Percentiles rank a stretch among this genome's conserved stretches.
phyloP scores from a whole-genome alignment of 2,329 filamentous ascomycete genomes.

The Westerdykella aurantiaca region DNA sequence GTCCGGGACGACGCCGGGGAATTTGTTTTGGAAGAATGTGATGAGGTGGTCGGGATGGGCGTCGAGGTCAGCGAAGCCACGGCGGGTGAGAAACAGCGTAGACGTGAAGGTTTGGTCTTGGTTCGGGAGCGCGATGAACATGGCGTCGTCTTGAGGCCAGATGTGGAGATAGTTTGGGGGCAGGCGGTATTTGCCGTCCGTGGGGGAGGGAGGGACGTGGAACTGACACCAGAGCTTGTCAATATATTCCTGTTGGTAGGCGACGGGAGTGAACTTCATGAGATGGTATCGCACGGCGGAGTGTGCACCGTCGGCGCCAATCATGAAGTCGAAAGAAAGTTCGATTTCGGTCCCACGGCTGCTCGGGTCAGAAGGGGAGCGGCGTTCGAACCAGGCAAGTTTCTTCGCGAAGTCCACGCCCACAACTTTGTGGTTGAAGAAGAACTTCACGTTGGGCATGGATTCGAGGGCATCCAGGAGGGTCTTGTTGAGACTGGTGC shows the following conservation, averaged over 20 bases:
- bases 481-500: slow-evolving; percentile 73
- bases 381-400: slow-evolving; percentile 79
- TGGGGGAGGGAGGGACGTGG: slow-evolving; percentile 56
- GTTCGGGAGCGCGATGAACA: slow-evolving; percentile 97
- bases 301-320: slow-evolving; percentile 92
- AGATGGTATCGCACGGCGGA: slow-evolving; percentile 85
- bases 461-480: slow-evolving; percentile 77
- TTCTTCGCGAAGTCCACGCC: slow-evolving; percentile 76
- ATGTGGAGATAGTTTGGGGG: slow-evolving; percentile 94
- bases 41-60: slow-evolving; percentile 52
- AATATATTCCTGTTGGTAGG: slow-evolving; percentile 91
- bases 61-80: slow-evolving; percentile 64
- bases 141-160: slow-evolving; percentile 88
- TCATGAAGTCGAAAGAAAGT: slow-evolving; percentile 82
- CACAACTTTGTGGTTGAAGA: slow-evolving; percentile 90
- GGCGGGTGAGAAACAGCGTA: slow-evolving; percentile 79
- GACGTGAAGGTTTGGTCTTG: slow-evolving; percentile 89
- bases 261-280: slow-evolving; percentile 90
- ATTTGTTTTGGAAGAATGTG: slow-evolving; percentile 73
- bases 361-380: slow-evolving; percentile 19
- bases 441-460: slow-evolving; percentile 82
- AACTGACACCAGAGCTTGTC: slow-evolving; percentile 98
- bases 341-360: slow-evolving; percentile 59
- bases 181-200: slow-evolving; percentile 61
- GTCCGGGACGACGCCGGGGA: slow-evolving; percentile 71